A percentile compares a stretch with the other conserved stretches of the same genome.
phyloP scores from a whole-genome alignment of 2,329 filamentous ascomycete species.

The Fusarium coicis region DNA sequence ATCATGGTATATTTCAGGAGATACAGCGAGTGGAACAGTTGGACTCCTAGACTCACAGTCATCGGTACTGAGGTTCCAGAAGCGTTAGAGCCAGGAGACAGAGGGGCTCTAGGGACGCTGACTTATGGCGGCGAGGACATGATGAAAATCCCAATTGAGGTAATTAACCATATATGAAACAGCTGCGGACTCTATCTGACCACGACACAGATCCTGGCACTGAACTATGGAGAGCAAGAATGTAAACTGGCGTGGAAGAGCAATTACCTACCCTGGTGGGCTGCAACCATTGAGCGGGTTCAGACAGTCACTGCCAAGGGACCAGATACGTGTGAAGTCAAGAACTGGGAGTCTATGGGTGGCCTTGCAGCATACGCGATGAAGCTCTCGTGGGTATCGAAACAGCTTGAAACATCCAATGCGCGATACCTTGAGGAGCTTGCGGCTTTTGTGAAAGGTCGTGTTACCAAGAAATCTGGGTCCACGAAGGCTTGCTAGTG shows the following conservation, averaged over 20 bases:
- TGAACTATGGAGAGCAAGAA: background rate
- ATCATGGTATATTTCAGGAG: background rate
- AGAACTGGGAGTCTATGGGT: background rate
- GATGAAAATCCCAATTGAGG: background rate
- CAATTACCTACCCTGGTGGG: background rate
- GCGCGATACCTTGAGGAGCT: background rate
- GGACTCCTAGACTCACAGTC: background rate
- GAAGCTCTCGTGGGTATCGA: background rate
- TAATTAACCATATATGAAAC: fast-evolving
- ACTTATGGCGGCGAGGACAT: background rate
- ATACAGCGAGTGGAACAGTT: background rate
- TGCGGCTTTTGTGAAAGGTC: background rate
- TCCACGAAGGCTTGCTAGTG: background rate
- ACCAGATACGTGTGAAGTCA: background rate
- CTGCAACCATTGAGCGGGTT: background rate
- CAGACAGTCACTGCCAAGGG: background rate
- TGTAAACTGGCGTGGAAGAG: background rate
- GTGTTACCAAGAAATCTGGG: fast-evolving
- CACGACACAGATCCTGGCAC: background rate
- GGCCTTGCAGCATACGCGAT: background rate
- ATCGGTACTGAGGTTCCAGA: background rate
- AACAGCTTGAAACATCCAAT: background rate
- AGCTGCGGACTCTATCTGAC: background rate
- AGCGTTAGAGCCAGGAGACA: background rate
- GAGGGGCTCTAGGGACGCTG: background rate